Base-by-base conservation (phyloP, 2,329 filamentous ascomycete species). In the Aspergillus oerlinghausenensis region DNA sequence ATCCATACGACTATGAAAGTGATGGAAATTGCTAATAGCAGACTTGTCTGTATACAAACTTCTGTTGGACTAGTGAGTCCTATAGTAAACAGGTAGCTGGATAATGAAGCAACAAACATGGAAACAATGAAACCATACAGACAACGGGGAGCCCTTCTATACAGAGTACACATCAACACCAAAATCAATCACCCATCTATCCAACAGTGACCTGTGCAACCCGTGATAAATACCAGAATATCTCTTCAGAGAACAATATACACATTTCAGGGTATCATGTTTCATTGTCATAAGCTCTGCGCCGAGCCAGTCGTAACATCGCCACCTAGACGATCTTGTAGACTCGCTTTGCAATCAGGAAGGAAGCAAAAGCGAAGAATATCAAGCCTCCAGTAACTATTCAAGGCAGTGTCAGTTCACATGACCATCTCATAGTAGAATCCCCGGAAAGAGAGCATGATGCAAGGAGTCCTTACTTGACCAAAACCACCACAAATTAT, bases 331-430 rank as follows among this genome's bases (percentile, higher is more conserved):
- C 88, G 75, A 93, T 92, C 47, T 87, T 84, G 72, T 92, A 93
- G 40, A 93, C 86, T 64, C 88, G 83, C 80, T 94, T 95, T 19
- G 92, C 92, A 63, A 92, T 87, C 69, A 87, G 77, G 70, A 88
- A 97, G 69, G 92, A 95, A 4, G 80, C 82, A 28, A 92, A 69
- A 0, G 92, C 94, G 74, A 97, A 97, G 19, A 84, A 70, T 2
- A 96, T 56, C 49, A 97, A 74, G 0, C 89, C 89, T 1, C 80
- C 88, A 0, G 92, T 94, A 67, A 88, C 78, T 78, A 50, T 23
- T 48, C 42, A 11, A 42, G 14, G 9, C 19, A 9, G 11, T 48
- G 63, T 61, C 60, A 53, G 28, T 26, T 40, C 28, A 29, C 21
- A 19, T 7, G 28, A 57, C 19, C 29, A 14, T 21, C 45, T 9